Base-by-base conservation (phyloP, 768 basidiomycete species). In the Mrakia blollopis region DNA sequence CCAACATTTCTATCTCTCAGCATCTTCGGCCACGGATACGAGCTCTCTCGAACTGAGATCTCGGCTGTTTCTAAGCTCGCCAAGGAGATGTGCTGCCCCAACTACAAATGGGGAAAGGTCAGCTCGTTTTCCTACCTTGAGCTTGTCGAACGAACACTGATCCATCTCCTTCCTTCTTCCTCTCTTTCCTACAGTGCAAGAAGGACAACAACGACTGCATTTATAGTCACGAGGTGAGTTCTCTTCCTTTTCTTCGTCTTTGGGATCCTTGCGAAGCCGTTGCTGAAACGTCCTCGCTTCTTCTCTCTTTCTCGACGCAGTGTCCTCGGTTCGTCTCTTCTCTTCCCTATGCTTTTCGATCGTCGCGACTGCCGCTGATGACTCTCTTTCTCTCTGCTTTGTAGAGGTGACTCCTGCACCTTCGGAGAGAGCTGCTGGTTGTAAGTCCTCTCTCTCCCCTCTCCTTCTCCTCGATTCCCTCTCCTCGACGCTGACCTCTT, bases 341-440 rank as follows among this genome's bases (percentile, higher is more conserved):
- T 57, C 9, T n/a, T n/a, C 57, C 5, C 57, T 57, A 3, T 54
- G 8, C 25, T 13, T 28, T n/a, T 25, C 57, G 13, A 2, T 13
- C 7, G 23, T 5, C 25, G 25, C n/a, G 4, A 9, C 28, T 18
- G 11, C 11, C 18, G 9, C 57, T 57, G n/a, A 57, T n/a, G 2
- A 10, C 10, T 13, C 1, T 57, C 57, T 28, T 57, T 13, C 25
- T 57, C 3, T 28, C 3, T 25, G 9, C 5, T 28, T 0, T 3
- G 28, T n/a, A 57, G 57, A 57, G 57, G 57, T 28, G 57, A 57
- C 57, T 25, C 57, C 57, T 57, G 57, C 57, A 57, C 57, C 57
- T 57, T 57, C 28, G 57, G 57, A 57, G 57, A 57, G 57, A n/a
- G 25, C 25, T 57, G 57, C 57, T 57, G 57, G 57, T 57, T 57